Evolutionary conservation across 768 basidiomycete species (phyloP), one percentile per base, ranked within the genome.

Genomic region (Mrakia frigida): DNA sequence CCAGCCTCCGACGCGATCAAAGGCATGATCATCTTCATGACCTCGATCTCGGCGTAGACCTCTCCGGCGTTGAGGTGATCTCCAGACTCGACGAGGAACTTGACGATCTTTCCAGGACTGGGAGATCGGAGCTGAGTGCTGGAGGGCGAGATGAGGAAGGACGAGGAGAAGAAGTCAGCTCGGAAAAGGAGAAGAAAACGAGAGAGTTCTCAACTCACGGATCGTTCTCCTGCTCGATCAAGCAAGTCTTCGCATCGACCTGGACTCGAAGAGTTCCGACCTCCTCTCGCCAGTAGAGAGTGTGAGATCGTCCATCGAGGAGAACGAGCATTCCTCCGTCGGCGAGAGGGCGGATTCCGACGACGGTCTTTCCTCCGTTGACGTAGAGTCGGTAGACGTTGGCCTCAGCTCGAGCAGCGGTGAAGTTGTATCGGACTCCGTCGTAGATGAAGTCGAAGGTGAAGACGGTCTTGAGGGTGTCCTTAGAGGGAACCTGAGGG

Each of bases 221-320:
- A 81, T 99, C 97, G 80, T 98, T 98, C 87, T 99, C 97, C 85
- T 98, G 95, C 84, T 98, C 97, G 80, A 99, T 94, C 85, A 98
- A 87, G 83, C 95, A 97, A 23, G 97, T 99, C 87, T 98, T 96
- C 73, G 94, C 88, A 84, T 99, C 96, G 77, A 99, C 76, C 59
- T 90, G 90, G 82, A 98, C 83, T 79, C 92, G 86, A 79, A 94
- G 86, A 13, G 93, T 92, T 74, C 94, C 97, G 73, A 98, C 97
- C 85, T 99, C 97, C 83, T 98, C 97, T 74, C 93, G 88, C 94
- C 93, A 98, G 84, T 99, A 99, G 72, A 97, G 87, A 33, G 97
- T 95, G 84, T 99, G 97, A 83, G 94, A 95, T 82, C 91, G 91
- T 74, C 93, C 96, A 81, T 95, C 92, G 77, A 99, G 87, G 39